These are phyloP conservation scores for Albifimbria verrucaria DNA, from an alignment of 2,329 filamentous ascomycete species.

Conservation along the genomic window DNA sequence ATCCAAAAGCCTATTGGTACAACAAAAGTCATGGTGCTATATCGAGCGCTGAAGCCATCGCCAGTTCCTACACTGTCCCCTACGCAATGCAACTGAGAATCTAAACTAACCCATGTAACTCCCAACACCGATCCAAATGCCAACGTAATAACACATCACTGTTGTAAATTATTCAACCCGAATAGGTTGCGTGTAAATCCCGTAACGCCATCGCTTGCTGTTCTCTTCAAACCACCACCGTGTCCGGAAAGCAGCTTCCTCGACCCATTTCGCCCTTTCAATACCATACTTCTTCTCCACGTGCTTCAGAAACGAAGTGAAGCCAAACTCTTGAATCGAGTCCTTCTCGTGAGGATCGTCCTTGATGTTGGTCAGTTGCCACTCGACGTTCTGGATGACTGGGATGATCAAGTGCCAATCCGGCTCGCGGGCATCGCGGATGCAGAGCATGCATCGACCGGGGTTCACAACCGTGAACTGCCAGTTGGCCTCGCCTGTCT, in stretches of 20 bases:
- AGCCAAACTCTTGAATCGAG: slow-evolving; percentile 22
- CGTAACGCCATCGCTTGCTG: slow-evolving; percentile 29
- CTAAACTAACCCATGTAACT: too few species aligned
- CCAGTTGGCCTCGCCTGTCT: slow-evolving; percentile 23
- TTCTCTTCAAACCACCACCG: slow-evolving; percentile 34
- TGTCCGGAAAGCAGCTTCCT: slow-evolving; percentile 27
- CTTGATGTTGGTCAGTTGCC: slow-evolving; percentile 25
- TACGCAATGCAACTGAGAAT: too few species aligned
- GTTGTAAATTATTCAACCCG: too few species aligned
- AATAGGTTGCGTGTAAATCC: too few species aligned
- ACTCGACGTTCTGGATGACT: slow-evolving; percentile 26
- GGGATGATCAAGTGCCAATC: slow-evolving; percentile 28
- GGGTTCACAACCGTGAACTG: slow-evolving; percentile 31
- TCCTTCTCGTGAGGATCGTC: slow-evolving; percentile 25
- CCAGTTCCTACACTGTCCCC: too few species aligned
- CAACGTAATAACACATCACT: too few species aligned
- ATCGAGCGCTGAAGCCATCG: too few species aligned
- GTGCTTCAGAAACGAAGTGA: slow-evolving; percentile 14
- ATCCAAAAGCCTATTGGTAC: too few species aligned
- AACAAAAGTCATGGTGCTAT: too few species aligned
- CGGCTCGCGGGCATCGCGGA: slow-evolving; percentile 27
- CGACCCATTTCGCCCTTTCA: slow-evolving; percentile 25
- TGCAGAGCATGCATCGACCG: slow-evolving; percentile 27
- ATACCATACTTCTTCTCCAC: slow-evolving; percentile 19
- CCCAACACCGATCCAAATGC: too few species aligned